Evolutionary conservation across 352 stramenopile species (phyloP).

Genomic region (Halophytophthora polymorphica): DNA sequence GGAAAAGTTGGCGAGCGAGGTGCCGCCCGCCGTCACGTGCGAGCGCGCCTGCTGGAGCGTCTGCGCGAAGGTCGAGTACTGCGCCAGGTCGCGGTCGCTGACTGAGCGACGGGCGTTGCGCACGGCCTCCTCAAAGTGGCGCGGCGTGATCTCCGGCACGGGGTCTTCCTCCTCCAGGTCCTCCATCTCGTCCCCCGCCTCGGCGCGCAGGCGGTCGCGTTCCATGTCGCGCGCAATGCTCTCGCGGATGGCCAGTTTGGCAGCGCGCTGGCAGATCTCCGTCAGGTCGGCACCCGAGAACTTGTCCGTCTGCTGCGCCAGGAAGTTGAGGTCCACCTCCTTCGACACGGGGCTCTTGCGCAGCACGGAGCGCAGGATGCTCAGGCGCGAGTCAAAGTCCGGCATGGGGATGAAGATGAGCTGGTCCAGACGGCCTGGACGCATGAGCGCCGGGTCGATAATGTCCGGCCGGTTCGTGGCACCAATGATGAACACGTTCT

Average conservation of each 20-base stretch:
- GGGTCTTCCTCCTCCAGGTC: slow-evolving; percentile 95
- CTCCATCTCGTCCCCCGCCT: slow-evolving; percentile 88
- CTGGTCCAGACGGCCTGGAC: slow-evolving; percentile 94
- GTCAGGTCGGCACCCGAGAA: slow-evolving; percentile 99
- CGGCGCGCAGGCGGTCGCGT: slow-evolving; percentile 91
- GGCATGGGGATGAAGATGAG: slow-evolving; percentile 97
- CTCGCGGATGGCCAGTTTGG: slow-evolving; percentile 99
- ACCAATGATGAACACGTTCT: slow-evolving; percentile 99
- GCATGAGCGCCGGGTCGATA: slow-evolving; percentile 97
- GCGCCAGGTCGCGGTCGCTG: slow-evolving; percentile 96
- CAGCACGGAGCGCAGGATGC: slow-evolving; percentile 95
- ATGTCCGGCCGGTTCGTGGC: slow-evolving; percentile 95
- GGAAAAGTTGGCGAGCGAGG: slow-evolving; percentile 95
- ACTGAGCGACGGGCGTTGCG: slow-evolving; percentile 96
- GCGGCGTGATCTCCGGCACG: slow-evolving; percentile 92
- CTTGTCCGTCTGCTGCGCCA: slow-evolving; percentile 97
- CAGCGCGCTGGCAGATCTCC: slow-evolving; percentile 99
- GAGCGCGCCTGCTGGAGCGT: slow-evolving; percentile 95
- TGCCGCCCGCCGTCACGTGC: slow-evolving; percentile 90
- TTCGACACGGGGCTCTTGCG: slow-evolving; percentile 97
- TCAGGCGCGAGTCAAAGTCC: slow-evolving; percentile 95
- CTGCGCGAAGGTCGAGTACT: slow-evolving; percentile 85
- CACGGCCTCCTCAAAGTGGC: slow-evolving; percentile 98
- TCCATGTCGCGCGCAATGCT: slow-evolving; percentile 99
- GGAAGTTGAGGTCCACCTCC: slow-evolving; percentile 97